Evolutionary conservation across 2,329 filamentous ascomycete genomes (phyloP).

Genomic region (Septoria linicola): DNA sequence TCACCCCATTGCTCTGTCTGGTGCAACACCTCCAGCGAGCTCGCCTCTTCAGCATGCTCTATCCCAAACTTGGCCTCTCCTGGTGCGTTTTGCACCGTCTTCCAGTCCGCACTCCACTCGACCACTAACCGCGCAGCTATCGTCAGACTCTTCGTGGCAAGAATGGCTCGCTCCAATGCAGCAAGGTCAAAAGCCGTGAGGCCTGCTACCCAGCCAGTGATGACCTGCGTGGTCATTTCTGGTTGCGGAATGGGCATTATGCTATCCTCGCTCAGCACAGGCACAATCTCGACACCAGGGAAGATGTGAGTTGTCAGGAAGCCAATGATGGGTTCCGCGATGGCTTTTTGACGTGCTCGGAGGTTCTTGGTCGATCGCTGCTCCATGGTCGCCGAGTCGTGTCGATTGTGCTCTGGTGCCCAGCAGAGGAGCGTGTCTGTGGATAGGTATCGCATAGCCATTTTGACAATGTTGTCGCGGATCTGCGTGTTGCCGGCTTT

Average conservation of each 20-base stretch:
- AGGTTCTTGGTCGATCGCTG: slow-evolving; percentile 45
- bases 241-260: slow-evolving; percentile 76
- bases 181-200: slow-evolving; percentile 79
- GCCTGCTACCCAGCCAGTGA: slow-evolving; percentile 72
- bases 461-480: slow-evolving; percentile 63
- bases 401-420: slow-evolving; percentile 60
- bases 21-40: slow-evolving; percentile 83
- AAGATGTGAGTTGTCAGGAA: slow-evolving; percentile 73
- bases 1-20: slow-evolving; percentile 92
- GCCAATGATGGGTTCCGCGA: slow-evolving; percentile 67
- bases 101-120: slow-evolving; percentile 81
- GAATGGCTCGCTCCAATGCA: slow-evolving; percentile 75
- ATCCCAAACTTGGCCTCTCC: slow-evolving; percentile 64
- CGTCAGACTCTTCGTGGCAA: slow-evolving; percentile 85
- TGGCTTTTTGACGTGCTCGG: slow-evolving; percentile 68
- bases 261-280: slow-evolving; percentile 74
- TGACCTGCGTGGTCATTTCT: slow-evolving; percentile 70
- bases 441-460: slow-evolving; percentile 79
- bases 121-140: slow-evolving; percentile 72
- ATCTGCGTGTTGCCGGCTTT: slow-evolving; percentile 50
- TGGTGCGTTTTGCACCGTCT: slow-evolving; percentile 49
- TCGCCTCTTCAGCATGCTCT: slow-evolving; percentile 74
- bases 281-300: slow-evolving; percentile 76
- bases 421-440: slow-evolving; percentile 94
- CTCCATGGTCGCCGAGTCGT: slow-evolving; percentile 41